Percentiles rank a stretch among this genome's conserved stretches.
Conservation (phyloP, 225 moss, liverwort and hornwort species). For the Thuidium tamariscinum region DNA sequence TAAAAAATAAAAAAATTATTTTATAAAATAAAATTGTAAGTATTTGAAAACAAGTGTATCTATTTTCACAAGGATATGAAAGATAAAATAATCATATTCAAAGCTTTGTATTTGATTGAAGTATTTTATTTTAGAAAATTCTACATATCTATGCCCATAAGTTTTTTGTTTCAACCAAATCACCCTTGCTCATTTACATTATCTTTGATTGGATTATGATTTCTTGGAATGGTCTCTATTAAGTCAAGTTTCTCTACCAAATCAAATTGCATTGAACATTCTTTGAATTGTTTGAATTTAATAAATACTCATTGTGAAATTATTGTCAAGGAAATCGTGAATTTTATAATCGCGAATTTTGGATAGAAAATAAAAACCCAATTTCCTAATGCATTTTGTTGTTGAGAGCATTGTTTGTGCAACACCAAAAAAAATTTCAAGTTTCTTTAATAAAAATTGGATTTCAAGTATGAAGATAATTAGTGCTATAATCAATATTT, state of each 20-base stretch:
- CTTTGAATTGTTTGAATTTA: neutral
- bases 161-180: neutral
- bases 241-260: neutral
- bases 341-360: too few species aligned
- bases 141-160: neutral
- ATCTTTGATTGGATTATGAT: neutral
- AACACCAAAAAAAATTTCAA: rapidly evolving
- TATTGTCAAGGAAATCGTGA: neutral
- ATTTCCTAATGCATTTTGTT: too few species aligned
- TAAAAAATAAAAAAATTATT: neutral
- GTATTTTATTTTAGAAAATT: neutral
- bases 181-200: neutral
- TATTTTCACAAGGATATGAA: neutral
- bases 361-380: neutral
- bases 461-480: neutral
- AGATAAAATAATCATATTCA: neutral
- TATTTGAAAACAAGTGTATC: neutral
- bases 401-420: neutral
- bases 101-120: neutral
- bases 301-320: neutral
- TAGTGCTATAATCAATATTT: neutral
- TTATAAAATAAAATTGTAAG: neutral
- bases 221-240: neutral
- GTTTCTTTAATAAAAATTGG: neutral
- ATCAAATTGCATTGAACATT: rapidly evolving